phyloP scores from a whole-genome alignment of 345 rosid species.

The Acer saccharum region DNA sequence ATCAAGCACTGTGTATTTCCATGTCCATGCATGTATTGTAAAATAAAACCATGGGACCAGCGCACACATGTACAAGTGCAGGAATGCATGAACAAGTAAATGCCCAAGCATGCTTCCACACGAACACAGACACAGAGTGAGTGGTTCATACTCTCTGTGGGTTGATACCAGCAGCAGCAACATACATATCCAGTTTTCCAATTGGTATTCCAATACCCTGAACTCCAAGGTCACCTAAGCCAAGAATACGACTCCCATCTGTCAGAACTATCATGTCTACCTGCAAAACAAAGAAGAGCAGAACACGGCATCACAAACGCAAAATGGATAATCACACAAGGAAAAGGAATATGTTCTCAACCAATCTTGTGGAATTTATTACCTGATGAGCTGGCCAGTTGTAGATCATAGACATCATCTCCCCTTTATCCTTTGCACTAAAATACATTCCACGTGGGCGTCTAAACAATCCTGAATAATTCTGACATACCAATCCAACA shows the following conservation, averaged over 20 bases:
- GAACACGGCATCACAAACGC: slow-evolving; percentile 6
- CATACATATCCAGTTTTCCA: slow-evolving; percentile 98
- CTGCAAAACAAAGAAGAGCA: slow-evolving; percentile 36
- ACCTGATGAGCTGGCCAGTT: slow-evolving; percentile 92
- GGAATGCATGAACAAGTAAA: not conserved
- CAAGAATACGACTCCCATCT: slow-evolving; percentile 96
- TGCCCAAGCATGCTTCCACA: not conserved
- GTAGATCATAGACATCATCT: slow-evolving; percentile 99
- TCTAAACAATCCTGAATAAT: slow-evolving; percentile 93
- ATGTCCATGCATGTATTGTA: not conserved
- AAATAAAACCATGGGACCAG: not conserved
- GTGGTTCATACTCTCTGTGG: slow-evolving; percentile 75
- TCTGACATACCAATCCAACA: slow-evolving; percentile 95
- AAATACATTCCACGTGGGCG: slow-evolving; percentile 99
- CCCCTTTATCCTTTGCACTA: slow-evolving; percentile 98
- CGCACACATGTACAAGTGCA: not conserved
- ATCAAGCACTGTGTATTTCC: not conserved
- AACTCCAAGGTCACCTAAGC: slow-evolving; percentile 98
- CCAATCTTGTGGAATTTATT: slow-evolving; percentile 13
- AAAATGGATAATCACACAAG: slow-evolving; percentile 1
- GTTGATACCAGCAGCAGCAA: slow-evolving; percentile 96
- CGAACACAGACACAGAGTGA: not conserved
- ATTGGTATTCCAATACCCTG: slow-evolving; percentile 98
- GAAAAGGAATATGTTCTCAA: not conserved
- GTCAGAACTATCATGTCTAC: slow-evolving; percentile 99